A percentile compares a stretch with the other conserved stretches of the same genome.
phyloP scores from a whole-genome alignment of 2,329 filamentous ascomycete species.

The Cytospora schulzeri region DNA sequence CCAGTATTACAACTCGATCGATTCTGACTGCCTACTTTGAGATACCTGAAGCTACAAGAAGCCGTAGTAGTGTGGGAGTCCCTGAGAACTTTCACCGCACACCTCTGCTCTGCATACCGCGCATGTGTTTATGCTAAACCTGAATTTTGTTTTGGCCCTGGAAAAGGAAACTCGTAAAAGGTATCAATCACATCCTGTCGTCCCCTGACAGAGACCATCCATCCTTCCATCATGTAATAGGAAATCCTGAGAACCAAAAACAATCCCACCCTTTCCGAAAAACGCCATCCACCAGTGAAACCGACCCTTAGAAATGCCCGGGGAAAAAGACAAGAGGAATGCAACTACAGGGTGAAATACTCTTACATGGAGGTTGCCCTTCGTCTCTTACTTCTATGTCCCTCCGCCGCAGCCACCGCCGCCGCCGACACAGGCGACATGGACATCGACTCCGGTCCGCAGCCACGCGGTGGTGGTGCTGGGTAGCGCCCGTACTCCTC shows the following conservation, averaged over 20 bases:
- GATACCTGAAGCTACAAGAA: conserved; percentile 14
- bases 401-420: background rate
- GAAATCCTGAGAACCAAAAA: background rate
- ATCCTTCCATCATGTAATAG: background rate
- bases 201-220: background rate
- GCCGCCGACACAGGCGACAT: conserved; percentile 25
- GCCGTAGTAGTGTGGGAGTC: conserved; percentile 5
- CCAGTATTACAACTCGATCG: conserved; percentile 13
- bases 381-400: conserved; percentile 43
- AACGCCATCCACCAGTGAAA: conserved; percentile 11
- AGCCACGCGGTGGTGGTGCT: conserved; percentile 17
- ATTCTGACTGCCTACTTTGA: conserved; percentile 10
- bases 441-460: conserved; percentile 29
- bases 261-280: background rate
- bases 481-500: conserved; percentile 21
- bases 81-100: conserved; percentile 18
- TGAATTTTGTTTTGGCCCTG: background rate
- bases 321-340: background rate
- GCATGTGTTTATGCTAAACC: conserved; percentile 7
- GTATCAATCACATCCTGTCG: conserved; percentile 9
- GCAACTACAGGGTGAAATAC: background rate
- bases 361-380: conserved; percentile 44
- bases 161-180: background rate
- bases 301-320: conserved; percentile 5
- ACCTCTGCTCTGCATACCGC: conserved; percentile 15